These are phyloP conservation scores for Arabidopsis arenosa DNA, from an alignment of 345 rosid species.

Conservation along the genomic window DNA sequence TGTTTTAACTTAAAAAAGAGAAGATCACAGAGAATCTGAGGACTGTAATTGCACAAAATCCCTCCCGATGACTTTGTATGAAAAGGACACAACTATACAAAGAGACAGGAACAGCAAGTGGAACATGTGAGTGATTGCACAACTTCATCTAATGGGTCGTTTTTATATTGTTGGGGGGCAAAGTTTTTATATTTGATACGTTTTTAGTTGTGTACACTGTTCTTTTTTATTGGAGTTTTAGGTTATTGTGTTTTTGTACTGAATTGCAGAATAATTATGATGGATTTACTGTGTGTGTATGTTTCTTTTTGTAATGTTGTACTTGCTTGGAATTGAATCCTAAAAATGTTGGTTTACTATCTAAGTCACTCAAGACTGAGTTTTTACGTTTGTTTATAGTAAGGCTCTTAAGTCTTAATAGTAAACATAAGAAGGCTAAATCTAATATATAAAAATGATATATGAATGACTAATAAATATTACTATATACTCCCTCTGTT, in stretches of 20 bases:
- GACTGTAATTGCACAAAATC: constrained; percentile 41
- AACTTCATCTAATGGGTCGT: constrained; percentile 19
- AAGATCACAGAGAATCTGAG: constrained; percentile 47
- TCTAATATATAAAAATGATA: too few species aligned
- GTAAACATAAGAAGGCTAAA: too few species aligned
- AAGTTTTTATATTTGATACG: background rate
- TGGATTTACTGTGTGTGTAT: background rate
- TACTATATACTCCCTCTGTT: too few species aligned
- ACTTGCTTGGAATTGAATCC: background rate
- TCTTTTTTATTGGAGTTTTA: constrained; percentile 26
- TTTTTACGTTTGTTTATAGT: too few species aligned
- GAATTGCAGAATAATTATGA: constrained; percentile 2
- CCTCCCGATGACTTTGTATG: constrained; percentile 39
- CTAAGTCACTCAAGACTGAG: background rate
- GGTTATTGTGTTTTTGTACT: constrained; percentile 12
- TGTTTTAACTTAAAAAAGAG: constrained; percentile 42
- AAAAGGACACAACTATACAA: constrained; percentile 43
- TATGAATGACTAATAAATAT: too few species aligned
- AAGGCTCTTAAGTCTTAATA: too few species aligned
- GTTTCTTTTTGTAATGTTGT: background rate
- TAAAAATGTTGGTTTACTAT: background rate
- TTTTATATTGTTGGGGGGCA: background rate
- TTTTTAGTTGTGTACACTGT: constrained; percentile 21
- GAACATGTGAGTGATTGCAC: constrained; percentile 44
- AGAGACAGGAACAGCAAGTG: constrained; percentile 42